Evolutionary conservation across 2,329 filamentous ascomycete species (phyloP).

Genomic region (Pseudogymnoascus sp.): DNA sequence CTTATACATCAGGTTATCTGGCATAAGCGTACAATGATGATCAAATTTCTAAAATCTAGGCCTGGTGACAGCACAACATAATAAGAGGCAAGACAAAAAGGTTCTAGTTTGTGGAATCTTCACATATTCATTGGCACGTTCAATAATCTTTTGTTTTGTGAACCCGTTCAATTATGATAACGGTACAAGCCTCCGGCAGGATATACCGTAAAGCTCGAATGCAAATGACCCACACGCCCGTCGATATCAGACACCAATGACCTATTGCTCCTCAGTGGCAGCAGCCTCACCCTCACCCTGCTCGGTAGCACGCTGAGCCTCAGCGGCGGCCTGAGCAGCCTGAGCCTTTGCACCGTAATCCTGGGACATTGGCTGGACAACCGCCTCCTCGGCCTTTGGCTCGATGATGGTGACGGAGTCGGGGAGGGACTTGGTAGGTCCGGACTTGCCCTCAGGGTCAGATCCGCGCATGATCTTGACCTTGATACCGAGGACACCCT

Average conservation of each 20-base stretch:
- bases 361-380: slow-evolving; percentile 92
- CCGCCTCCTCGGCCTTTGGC: slow-evolving; percentile 97
- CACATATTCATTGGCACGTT: slow-evolving; percentile 29
- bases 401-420: slow-evolving; percentile 99
- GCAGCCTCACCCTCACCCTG: slow-evolving; percentile 44
- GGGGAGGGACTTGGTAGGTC: slow-evolving; percentile 92
- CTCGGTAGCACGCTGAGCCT: slow-evolving; percentile 48
- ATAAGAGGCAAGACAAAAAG: slow-evolving; percentile 1
- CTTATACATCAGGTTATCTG: not conserved
- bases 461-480: slow-evolving; percentile 99
- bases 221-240: slow-evolving; percentile 28
- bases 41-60: slow-evolving; percentile 8
- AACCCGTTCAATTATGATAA: slow-evolving; percentile 23
- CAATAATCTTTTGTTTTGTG: slow-evolving; percentile 15
- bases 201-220: slow-evolving; percentile 24
- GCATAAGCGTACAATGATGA: slow-evolving; percentile 6
- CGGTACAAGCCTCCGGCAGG: slow-evolving; percentile 26
- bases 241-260: slow-evolving; percentile 19
- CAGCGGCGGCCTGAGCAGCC: slow-evolving; percentile 60
- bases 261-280: slow-evolving; percentile 32
- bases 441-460: slow-evolving; percentile 98
- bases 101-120: slow-evolving; percentile 25
- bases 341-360: slow-evolving; percentile 95
- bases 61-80: not conserved
- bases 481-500: slow-evolving; percentile 99